Base-by-base conservation (phyloP, 108 stramenopile species). In the Skeletonema menzelii region DNA sequence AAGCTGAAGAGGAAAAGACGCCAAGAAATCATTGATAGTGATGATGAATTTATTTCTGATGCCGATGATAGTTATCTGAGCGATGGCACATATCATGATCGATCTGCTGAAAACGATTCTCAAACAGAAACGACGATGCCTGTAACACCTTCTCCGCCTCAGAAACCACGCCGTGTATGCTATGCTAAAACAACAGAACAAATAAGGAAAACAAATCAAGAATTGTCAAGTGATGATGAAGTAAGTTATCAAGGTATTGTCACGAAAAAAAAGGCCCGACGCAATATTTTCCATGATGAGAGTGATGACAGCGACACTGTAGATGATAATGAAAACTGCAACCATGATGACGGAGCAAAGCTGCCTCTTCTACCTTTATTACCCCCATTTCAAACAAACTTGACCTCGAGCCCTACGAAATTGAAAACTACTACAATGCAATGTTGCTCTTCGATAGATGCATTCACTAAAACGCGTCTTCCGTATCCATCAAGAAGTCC, bases 391-490 rank as follows among this genome's bases (percentile, higher is more conserved):
- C 35, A 1, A 37, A 0, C 35, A 47, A 47, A 47, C n/a, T 19
- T 47, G 46, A 19, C 27, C 47, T 4, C 69, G 67, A 1, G 4
- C 12, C 4, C n/a, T 2, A 47, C n/a, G 19, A 47, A 19, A 47
- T 19, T 19, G 19, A 47, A 47, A 47, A 47, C 35, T 10, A 37
- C 35, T 12, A 12, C 35, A 12, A 37, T 47, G 19, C 46, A 47
- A 19, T 93, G 92, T 70, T 78, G 86, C 30, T 85, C 84, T 13
- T 73, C 37, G 30, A 65, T 62, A 34, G 92, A 93, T 65, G 86
- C 75, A 42, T 84, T 90, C 58, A 94, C 93, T 37, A 58, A 34
- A 47, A 84, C 80, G 55, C 37, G 44, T 7, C 70, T 91, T 1
- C 90, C 89, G 10, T 12, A 37, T 37, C 35, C 35, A 4, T 72